Conservation (phyloP, 163 green algal species). For the Chlamydomonas reinhardtii region DNA sequence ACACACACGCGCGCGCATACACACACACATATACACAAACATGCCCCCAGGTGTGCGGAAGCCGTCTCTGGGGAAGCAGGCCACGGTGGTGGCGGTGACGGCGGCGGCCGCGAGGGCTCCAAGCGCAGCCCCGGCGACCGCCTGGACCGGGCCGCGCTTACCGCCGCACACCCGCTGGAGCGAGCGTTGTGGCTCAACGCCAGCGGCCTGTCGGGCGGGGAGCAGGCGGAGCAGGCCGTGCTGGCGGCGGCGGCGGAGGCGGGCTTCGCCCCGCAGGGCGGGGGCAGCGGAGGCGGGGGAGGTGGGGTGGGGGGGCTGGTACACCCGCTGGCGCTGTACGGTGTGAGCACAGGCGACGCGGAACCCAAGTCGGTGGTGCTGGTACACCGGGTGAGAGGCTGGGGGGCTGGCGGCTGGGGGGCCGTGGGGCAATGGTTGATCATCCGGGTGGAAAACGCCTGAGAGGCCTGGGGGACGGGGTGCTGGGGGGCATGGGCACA, state of each 20-base stretch:
- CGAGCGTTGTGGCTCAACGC: not conserved
- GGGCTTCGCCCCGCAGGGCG: no score
- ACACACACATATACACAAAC: no score
- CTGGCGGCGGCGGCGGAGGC: not conserved
- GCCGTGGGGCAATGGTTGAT: no score
- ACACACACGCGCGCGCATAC: no score
- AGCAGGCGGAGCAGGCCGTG: not conserved
- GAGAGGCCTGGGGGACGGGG: no score
- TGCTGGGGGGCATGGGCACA: no score
- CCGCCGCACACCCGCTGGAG: not conserved
- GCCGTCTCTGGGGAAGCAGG: no score
- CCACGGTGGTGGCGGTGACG: not conserved
- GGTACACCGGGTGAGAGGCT: not conserved
- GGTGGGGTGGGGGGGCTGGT: not conserved
- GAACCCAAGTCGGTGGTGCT: not conserved
- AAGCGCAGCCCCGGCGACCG: not conserved
- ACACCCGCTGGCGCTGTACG: constrained; percentile 8
- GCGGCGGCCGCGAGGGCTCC: no score
- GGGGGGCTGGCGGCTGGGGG: no score
- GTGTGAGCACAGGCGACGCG: not conserved
- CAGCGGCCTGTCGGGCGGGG: not conserved
- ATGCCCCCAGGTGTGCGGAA: no score
- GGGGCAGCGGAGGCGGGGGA: no score
- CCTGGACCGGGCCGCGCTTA: not conserved
- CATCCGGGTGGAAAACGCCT: no score